Conservation (phyloP, 805 yeast genomes). For the Blastobotrys mokoenaii region DNA sequence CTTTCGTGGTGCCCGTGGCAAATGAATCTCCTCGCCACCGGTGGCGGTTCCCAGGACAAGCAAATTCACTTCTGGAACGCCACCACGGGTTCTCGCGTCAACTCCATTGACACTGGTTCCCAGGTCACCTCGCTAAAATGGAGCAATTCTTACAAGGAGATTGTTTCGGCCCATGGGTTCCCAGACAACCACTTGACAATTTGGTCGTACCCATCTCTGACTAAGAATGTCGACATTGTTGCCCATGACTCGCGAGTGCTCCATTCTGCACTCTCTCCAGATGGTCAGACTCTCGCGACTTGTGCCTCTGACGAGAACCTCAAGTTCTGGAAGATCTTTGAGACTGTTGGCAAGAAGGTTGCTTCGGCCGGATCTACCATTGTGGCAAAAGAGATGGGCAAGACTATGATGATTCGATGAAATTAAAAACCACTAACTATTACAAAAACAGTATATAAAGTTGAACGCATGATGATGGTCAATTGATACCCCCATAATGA, state of each 20-base stretch:
- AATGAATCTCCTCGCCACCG: constrained; percentile 77
- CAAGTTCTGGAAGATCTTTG: constrained; percentile 90
- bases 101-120: constrained; percentile 83
- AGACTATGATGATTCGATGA: constrained; percentile 45
- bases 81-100: constrained; percentile 76
- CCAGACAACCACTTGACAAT: constrained; percentile 79
- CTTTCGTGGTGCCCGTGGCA: constrained; percentile 92
- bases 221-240: constrained; percentile 80
- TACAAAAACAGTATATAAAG: neutral
- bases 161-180: constrained; percentile 89
- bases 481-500: neutral
- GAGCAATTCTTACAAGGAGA: constrained; percentile 59
- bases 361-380: constrained; percentile 25
- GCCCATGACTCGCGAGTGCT: constrained; percentile 90
- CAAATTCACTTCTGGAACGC: constrained; percentile 94
- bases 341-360: constrained; percentile 34
- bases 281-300: constrained; percentile 82
- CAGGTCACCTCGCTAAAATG: constrained; percentile 91
- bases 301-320: constrained; percentile 94
- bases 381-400: constrained; percentile 38
- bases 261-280: constrained; percentile 79
- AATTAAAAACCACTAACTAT: neutral
- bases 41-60: constrained; percentile 91
- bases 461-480: neutral
- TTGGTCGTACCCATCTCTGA: constrained; percentile 78